Evolutionary conservation across 371 early-diverging fungal species (phyloP), one percentile per base, ranked within the genome.

Genomic region (Syncephalastrum sp.): DNA sequence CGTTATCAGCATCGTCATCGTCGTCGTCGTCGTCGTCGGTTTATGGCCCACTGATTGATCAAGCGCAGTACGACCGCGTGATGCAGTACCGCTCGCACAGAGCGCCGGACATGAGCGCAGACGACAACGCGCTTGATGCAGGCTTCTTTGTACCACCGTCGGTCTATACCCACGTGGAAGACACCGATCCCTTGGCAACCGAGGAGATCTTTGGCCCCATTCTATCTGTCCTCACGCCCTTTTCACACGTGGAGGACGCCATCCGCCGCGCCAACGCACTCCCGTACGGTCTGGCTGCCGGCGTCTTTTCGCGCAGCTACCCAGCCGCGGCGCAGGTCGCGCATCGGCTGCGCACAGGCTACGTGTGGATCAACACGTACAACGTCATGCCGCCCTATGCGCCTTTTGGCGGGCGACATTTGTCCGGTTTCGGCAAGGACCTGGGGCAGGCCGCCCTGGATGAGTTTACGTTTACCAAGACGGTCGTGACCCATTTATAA

Each of bases 181-280:
- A 85, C 13, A 56, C 69, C 42, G 79, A 82, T 53, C 65, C 84
- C 8, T 67, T 88, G 21, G 82, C 86, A 41, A 83, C 79, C n/a
- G 91, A 93, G 60, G 94, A 94, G 64, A 91, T 94, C 10, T 95
- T 94, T 79, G 93, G 89, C 0, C 91, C 92, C 12, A 86, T 83
- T 0, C 85, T 94, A n/a, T 81, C 87, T 23, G 69, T 95, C 16
- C 42, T 74, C 15, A 65, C 77, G 16, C 87, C 90, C 0, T 95
- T 92, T 61, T 79, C 83, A 29, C 75, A 79, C 3, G 82, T 86
- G 33, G 84, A 84, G 2, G 88, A 91, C 53, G 96, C 79, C 0
- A 63, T 95, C 5, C 50, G 59, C 16, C 69, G 79, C 19, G 88
- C 91, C 14, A 95, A 95, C 63, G 72, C 70, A 24, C 84, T 83